Conservation (phyloP, 75 land plant species). For the Pinus albicaulis region DNA sequence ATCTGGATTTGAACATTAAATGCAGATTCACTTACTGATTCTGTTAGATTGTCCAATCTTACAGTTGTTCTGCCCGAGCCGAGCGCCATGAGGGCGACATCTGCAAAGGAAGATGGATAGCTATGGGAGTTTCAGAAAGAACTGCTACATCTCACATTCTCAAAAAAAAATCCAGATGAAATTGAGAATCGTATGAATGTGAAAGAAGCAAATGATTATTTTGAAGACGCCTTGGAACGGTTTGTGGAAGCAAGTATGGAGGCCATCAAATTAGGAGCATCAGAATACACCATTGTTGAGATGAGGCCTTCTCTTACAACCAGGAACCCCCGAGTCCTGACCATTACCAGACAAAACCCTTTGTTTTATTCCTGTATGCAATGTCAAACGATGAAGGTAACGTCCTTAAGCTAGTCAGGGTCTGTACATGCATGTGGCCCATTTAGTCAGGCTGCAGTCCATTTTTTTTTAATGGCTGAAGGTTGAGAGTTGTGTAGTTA, state of each 20-base stretch:
- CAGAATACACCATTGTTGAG: slow-evolving; percentile 52
- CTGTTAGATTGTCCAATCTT: not conserved
- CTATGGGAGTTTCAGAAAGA: slow-evolving; percentile 81
- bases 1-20: too few relatives aligned
- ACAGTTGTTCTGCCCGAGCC: slow-evolving; percentile 65
- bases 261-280: slow-evolving; percentile 63
- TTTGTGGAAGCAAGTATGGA: slow-evolving; percentile 66
- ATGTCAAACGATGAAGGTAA: too few relatives aligned
- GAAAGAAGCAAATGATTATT: slow-evolving; percentile 61
- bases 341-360: too few relatives aligned
- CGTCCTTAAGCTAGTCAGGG: too few relatives aligned
- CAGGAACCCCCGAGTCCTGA: slow-evolving; percentile 6
- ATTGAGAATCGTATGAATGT: slow-evolving; percentile 62
- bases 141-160: slow-evolving; percentile 49
- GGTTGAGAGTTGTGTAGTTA: too few relatives aligned
- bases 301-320: slow-evolving; percentile 39
- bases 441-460: too few relatives aligned
- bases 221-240: slow-evolving; percentile 45
- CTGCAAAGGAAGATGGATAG: not conserved
- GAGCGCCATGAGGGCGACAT: slow-evolving; percentile 10
- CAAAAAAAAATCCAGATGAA: slow-evolving; percentile 8
- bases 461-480: too few relatives aligned
- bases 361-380: too few relatives aligned
- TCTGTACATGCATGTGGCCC: too few relatives aligned
- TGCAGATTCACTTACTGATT: too few relatives aligned